Percentiles rank a stretch among this genome's conserved stretches.
These are phyloP conservation scores for Candida odintsovae DNA, from an alignment of 805 yeast species.

Conservation along the genomic window DNA sequence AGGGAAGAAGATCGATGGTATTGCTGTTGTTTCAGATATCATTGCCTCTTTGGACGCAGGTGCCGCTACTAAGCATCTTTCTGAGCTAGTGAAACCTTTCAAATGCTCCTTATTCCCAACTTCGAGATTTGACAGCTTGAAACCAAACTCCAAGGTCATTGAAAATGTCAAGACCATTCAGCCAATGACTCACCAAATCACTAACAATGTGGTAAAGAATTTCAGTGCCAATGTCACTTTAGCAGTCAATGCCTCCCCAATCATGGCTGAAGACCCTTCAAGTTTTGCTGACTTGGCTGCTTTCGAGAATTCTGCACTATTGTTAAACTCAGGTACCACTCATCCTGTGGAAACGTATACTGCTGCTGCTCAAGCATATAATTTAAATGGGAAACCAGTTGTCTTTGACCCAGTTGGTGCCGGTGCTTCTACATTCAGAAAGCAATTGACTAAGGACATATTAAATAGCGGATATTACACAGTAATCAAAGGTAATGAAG, in stretches of 20 bases:
- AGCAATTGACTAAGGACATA: slow-evolving; percentile 39
- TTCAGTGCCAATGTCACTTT: slow-evolving; percentile 82
- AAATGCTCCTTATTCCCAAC: neutral
- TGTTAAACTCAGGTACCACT: slow-evolving; percentile 73
- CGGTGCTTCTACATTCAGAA: slow-evolving; percentile 68
- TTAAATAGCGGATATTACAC: slow-evolving; percentile 52
- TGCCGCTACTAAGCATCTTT: slow-evolving; percentile 36
- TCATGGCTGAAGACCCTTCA: slow-evolving; percentile 69
- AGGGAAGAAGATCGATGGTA: slow-evolving; percentile 60
- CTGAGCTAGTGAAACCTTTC: slow-evolving; percentile 23
- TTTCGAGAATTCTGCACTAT: slow-evolving; percentile 47
- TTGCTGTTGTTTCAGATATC: slow-evolving; percentile 83
- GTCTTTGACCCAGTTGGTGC: slow-evolving; percentile 92
- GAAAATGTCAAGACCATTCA: slow-evolving; percentile 22
- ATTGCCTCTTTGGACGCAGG: slow-evolving; percentile 59
- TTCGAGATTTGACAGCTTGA: neutral
- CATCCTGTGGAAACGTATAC: slow-evolving; percentile 37
- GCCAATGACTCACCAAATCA: slow-evolving; percentile 82
- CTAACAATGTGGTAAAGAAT: slow-evolving; percentile 84
- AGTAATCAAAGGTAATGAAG: slow-evolving; percentile 79
- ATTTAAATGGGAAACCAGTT: slow-evolving; percentile 49
- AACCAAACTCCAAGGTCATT: slow-evolving; percentile 11
- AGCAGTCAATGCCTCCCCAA: slow-evolving; percentile 82
- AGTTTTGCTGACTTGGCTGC: slow-evolving; percentile 66
- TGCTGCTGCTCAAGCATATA: slow-evolving; percentile 55